phyloP scores from a whole-genome alignment of 768 basidiomycete species.

The Lactifluus piperatus region DNA sequence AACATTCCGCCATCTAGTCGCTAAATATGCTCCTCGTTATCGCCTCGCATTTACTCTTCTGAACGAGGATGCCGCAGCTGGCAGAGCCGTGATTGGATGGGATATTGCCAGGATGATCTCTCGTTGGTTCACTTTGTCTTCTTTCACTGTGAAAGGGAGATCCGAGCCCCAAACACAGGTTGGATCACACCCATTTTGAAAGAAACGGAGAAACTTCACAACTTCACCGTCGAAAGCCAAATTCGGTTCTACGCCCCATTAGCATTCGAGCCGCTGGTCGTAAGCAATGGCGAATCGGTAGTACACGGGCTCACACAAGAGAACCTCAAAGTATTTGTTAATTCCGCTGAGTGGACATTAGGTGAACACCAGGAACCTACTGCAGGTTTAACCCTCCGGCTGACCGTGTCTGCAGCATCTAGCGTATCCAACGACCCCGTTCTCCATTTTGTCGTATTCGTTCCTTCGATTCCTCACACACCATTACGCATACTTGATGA shows the following conservation, averaged over 20 bases:
- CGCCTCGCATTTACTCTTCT: constrained; percentile 88
- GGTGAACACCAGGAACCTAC: constrained; percentile 38
- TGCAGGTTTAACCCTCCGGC: neutral
- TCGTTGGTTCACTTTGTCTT: constrained; percentile 38
- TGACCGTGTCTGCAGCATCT: constrained; percentile 49
- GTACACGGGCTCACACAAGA: constrained; percentile 62
- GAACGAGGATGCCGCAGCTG: constrained; percentile 78
- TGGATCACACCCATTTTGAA: constrained; percentile 60
- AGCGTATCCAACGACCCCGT: constrained; percentile 91
- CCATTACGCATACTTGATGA: constrained; percentile 61
- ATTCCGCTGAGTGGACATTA: constrained; percentile 92
- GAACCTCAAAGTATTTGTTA: constrained; percentile 87
- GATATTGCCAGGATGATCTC: constrained; percentile 55
- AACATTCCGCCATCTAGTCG: constrained; percentile 41
- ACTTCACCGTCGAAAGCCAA: constrained; percentile 92
- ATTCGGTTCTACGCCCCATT: constrained; percentile 87
- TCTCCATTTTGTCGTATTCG: constrained; percentile 83
- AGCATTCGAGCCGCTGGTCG: constrained; percentile 55
- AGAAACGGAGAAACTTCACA: constrained; percentile 61
- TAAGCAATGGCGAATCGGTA: constrained; percentile 29
- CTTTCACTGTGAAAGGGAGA: neutral
- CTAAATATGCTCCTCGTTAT: constrained; percentile 74
- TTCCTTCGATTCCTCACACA: constrained; percentile 60
- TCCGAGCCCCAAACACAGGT: constrained; percentile 34
- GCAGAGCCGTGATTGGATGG: constrained; percentile 57